Evolutionary conservation across 2,329 filamentous ascomycete species (phyloP).

Genomic region (Beauveria medogensis): DNA sequence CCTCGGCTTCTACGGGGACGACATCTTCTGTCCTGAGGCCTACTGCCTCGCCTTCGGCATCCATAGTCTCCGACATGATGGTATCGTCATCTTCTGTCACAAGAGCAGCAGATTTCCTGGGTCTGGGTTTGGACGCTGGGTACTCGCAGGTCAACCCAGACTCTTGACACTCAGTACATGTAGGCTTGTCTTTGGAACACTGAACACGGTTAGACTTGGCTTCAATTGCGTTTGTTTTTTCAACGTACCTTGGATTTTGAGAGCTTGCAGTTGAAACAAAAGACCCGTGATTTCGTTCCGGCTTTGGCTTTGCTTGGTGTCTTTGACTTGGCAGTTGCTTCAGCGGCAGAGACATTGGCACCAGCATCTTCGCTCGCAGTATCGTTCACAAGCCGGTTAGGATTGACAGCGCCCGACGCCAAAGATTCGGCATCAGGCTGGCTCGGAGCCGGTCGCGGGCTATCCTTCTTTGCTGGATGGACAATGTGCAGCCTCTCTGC

Average conservation of each 20-base stretch:
- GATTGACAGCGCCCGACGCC: background rate
- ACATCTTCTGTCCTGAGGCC: background rate
- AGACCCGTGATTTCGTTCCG: constrained; percentile 23
- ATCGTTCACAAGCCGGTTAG: background rate
- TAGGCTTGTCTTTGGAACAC: constrained; percentile 34
- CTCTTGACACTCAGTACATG: constrained; percentile 30
- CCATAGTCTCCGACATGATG: constrained; percentile 4
- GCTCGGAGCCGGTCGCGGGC: background rate
- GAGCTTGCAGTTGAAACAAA: constrained; percentile 30
- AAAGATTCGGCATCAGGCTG: background rate
- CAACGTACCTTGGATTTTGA: constrained; percentile 27
- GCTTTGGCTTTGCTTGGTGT: constrained; percentile 13
- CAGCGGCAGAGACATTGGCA: background rate
- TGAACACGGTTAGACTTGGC: constrained; percentile 18
- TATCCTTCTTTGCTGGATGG: constrained; percentile 36
- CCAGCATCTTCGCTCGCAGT: background rate
- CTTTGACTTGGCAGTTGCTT: background rate
- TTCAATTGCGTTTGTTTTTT: background rate
- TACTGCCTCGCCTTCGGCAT: constrained; percentile 12
- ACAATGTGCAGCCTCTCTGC: constrained; percentile 50
- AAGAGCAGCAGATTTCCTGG: constrained; percentile 17
- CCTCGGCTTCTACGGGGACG: background rate
- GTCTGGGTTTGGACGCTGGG: constrained; percentile 23
- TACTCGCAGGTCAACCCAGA: constrained; percentile 30
- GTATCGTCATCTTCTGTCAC: constrained; percentile 15